These are phyloP conservation scores for Vicia sativa DNA, from an alignment of 306 rosid species.

Conservation along the genomic window DNA sequence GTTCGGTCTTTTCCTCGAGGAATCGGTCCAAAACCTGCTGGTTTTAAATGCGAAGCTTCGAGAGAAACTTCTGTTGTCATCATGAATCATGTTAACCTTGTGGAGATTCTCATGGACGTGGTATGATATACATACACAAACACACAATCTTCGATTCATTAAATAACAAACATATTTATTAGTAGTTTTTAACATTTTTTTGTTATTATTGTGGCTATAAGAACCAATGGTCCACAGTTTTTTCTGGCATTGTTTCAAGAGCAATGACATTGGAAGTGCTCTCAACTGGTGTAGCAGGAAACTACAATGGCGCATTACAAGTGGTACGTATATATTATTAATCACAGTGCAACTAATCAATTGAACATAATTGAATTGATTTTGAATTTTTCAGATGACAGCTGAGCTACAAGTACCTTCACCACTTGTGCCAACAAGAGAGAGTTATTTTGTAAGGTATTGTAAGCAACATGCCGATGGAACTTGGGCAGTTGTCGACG, in stretches of 20 bases:
- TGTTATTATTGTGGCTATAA: conserved; percentile 7
- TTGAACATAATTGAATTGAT: neutral
- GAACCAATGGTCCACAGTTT: conserved; percentile 91
- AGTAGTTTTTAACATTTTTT: neutral
- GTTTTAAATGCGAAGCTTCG: conserved; percentile 84
- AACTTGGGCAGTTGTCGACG: conserved; percentile 95
- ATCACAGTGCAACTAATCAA: neutral
- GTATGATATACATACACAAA: conserved; percentile 32
- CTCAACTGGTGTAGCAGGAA: conserved; percentile 97
- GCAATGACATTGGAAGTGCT: conserved; percentile 88
- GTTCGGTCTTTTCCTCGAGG: conserved; percentile 80
- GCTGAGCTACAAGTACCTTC: conserved; percentile 97
- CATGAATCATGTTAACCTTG: conserved; percentile 89
- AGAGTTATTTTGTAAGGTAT: conserved; percentile 92
- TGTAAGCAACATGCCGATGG: conserved; percentile 92
- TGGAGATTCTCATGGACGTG: conserved; percentile 95
- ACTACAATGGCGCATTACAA: conserved; percentile 95
- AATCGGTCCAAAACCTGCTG: conserved; percentile 74
- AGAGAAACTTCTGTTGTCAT: conserved; percentile 84
- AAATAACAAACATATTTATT: neutral
- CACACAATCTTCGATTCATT: neutral
- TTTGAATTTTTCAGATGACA: conserved; percentile 65
- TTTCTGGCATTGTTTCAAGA: conserved; percentile 91
- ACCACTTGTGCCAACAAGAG: conserved; percentile 89
- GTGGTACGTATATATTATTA: conserved; percentile 56